These are phyloP conservation scores for Rubus idaeus DNA, from an alignment of 306 rosid genomes.

Conservation along the genomic window DNA sequence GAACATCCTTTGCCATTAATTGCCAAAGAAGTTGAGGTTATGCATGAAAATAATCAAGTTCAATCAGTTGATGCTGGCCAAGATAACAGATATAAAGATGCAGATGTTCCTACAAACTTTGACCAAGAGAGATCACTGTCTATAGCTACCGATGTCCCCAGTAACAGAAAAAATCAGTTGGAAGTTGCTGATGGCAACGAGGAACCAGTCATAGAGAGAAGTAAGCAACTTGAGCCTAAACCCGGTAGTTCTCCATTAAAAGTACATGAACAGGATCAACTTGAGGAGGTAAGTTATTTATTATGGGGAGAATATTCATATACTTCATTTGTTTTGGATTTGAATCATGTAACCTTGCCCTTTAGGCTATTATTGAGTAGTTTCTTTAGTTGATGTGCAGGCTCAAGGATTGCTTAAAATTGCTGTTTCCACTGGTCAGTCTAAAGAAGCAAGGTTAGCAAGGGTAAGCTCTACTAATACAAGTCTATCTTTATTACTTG, in stretches of 20 bases:
- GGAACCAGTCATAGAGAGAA: constrained; percentile 43
- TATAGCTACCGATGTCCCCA: constrained; percentile 34
- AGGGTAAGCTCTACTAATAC: constrained; percentile 58
- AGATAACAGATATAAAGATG: constrained; percentile 39
- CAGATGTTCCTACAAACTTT: constrained; percentile 36
- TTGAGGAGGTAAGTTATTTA: constrained; percentile 76
- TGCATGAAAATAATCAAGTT: constrained; percentile 35
- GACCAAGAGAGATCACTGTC: constrained; percentile 49
- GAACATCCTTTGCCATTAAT: constrained; percentile 32
- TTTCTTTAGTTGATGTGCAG: constrained; percentile 65
- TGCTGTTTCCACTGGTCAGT: constrained; percentile 85
- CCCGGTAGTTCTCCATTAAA: constrained; percentile 47
- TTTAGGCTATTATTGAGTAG: constrained; percentile 45
- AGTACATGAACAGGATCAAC: constrained; percentile 86
- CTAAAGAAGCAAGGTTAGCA: constrained; percentile 98
- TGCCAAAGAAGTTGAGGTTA: constrained; percentile 43
- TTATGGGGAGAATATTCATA: constrained; percentile 21
- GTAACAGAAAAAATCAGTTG: constrained; percentile 36
- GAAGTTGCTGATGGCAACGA: constrained; percentile 42
- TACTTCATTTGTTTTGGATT: constrained; percentile 9
- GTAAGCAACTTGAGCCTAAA: constrained; percentile 51
- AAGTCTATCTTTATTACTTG: background rate
- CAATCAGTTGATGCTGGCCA: constrained; percentile 36
- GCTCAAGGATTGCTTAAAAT: constrained; percentile 96
- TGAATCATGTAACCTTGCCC: background rate